Percentiles rank a stretch among this genome's conserved stretches.
These are phyloP conservation scores for Picochlorum sp. DNA, from an alignment of 139 green algal genomes.

Conservation along the genomic window DNA sequence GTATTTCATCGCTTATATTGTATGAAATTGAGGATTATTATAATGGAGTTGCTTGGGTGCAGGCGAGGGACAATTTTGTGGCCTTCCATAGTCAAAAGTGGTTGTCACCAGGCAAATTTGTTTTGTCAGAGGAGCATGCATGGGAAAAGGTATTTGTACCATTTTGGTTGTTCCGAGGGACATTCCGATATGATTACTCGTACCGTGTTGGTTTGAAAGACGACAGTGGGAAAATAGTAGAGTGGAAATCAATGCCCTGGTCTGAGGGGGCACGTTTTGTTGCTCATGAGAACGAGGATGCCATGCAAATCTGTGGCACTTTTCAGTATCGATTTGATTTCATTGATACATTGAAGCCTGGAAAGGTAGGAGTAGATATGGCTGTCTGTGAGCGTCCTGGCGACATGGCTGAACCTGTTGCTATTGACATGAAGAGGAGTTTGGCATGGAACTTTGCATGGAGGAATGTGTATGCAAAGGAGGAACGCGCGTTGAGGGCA, in stretches of 20 bases:
- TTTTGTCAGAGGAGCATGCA: not conserved
- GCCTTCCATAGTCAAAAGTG: not conserved
- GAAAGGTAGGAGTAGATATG: too few species aligned
- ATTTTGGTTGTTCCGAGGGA: not conserved
- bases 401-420: not conserved
- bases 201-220: not conserved
- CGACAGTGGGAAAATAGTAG: not conserved
- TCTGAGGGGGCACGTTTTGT: not conserved
- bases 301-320: not conserved
- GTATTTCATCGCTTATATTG: too few species aligned
- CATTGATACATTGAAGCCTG: not conserved
- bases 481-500: not conserved
- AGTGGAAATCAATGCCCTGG: not conserved
- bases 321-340: slow-evolving; percentile 1
- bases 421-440: not conserved
- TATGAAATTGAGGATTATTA: not conserved
- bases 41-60: not conserved
- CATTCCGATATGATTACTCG: not conserved
- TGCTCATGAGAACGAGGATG: not conserved
- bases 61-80: not conserved
- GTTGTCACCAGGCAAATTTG: not conserved
- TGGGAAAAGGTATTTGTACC: not conserved
- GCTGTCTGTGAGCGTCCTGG: too few species aligned
- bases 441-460: slow-evolving; percentile 4
- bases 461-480: not conserved